A percentile compares a stretch with the other conserved stretches of the same genome.
Conservation (phyloP, 2,329 filamentous ascomycete species). For the Colletotrichum noveboracense region DNA sequence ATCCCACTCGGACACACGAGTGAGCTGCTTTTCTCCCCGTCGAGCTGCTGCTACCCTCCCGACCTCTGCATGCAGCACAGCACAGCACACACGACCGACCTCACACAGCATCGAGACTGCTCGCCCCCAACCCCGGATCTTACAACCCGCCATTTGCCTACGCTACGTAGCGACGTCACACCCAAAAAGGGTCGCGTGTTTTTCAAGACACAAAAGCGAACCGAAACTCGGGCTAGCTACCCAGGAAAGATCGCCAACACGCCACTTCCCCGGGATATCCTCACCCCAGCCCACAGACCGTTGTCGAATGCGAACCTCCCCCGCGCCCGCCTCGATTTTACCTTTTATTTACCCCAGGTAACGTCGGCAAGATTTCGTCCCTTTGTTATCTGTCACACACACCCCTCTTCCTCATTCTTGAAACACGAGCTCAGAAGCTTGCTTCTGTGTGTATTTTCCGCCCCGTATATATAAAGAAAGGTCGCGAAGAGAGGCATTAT, state of each 20-base stretch:
- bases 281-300: background rate
- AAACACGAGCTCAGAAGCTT: constrained; percentile 7
- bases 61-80: background rate
- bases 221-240: background rate
- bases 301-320: background rate
- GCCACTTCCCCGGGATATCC: background rate
- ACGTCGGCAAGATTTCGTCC: background rate
- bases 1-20: background rate
- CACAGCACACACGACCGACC: background rate
- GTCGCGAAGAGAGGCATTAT: no score
- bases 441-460: background rate
- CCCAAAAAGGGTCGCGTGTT: background rate
- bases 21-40: background rate
- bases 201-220: background rate
- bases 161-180: background rate
- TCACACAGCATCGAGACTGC: background rate
- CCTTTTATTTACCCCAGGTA: background rate
- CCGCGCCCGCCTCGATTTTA: background rate
- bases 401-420: background rate
- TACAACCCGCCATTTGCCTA: background rate
- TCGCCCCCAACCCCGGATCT: background rate
- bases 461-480: background rate
- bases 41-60: background rate
- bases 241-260: background rate
- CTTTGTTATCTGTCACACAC: background rate